A percentile compares a stretch with the other conserved stretches of the same genome.
Conservation (phyloP, 805 yeast species). For the Suhomyces sp. region DNA sequence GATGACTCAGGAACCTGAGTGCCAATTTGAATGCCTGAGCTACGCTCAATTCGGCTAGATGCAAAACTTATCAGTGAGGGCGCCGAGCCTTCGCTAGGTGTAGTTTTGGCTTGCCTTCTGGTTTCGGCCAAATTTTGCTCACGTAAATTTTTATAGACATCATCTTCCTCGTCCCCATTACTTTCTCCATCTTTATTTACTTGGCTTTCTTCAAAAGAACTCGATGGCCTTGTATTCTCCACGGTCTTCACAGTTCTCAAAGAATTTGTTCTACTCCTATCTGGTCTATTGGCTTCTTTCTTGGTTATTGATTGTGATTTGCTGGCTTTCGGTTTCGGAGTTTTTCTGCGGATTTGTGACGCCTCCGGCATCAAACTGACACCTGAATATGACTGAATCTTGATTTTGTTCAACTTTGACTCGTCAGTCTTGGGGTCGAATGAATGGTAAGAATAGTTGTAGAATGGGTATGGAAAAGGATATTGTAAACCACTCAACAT, state of each 20-base stretch:
- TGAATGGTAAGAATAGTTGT: constrained; percentile 43
- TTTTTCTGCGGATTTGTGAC: neutral
- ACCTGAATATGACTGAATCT: constrained; percentile 36
- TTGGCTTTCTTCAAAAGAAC: neutral
- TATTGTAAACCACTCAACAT: constrained; percentile 42
- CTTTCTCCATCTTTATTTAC: constrained; percentile 5
- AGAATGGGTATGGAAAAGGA: constrained; percentile 46
- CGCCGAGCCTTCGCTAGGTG: neutral
- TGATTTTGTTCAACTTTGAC: constrained; percentile 24
- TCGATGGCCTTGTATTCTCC: neutral
- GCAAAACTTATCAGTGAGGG: neutral
- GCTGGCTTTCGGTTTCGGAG: neutral
- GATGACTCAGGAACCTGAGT: neutral
- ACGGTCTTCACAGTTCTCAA: neutral
- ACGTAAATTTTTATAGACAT: constrained; percentile 3
- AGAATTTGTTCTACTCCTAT: constrained; percentile 1
- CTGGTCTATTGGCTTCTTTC: neutral
- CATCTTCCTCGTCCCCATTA: constrained; percentile 6
- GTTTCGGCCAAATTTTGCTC: no score
- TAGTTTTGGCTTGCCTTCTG: no score
- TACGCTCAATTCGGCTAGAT: neutral
- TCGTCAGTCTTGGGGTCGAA: constrained; percentile 25
- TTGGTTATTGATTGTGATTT: neutral
- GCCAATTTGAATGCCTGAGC: neutral
- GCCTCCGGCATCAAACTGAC: constrained; percentile 21